These are phyloP conservation scores for Neurospora africana DNA, from an alignment of 495 filamentous ascomycete genomes.

Conservation along the genomic window DNA sequence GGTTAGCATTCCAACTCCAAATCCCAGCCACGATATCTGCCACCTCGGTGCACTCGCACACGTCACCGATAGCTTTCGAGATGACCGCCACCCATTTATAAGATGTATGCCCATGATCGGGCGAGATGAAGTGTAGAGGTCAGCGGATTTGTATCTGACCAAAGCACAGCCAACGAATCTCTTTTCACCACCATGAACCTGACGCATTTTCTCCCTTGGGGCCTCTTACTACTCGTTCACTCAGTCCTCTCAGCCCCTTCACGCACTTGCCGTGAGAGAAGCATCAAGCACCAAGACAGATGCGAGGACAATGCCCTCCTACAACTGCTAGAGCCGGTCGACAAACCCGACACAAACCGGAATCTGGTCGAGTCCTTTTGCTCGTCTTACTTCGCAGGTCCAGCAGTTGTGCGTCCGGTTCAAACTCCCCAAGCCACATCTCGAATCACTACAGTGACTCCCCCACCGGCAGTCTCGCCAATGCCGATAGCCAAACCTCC, in stretches of 20 bases:
- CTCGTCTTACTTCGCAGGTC: background rate
- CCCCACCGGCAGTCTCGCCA: background rate
- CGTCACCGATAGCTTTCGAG: background rate
- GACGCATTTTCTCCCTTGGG: background rate
- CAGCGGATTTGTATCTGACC: background rate
- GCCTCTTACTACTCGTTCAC: background rate
- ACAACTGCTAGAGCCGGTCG: background rate
- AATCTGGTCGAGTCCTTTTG: background rate
- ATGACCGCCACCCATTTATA: background rate
- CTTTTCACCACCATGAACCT: background rate
- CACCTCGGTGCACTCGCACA: background rate
- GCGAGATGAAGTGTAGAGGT: background rate
- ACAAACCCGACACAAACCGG: background rate
- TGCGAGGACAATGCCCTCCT: background rate
- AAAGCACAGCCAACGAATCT: background rate
- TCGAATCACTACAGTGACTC: background rate
- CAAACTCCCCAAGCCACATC: background rate
- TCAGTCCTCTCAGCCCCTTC: background rate
- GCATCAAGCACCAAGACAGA: background rate
- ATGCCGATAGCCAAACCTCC: background rate
- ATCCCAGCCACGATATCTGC: background rate
- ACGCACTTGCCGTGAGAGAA: background rate
- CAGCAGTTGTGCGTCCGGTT: background rate
- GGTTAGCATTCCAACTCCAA: background rate
- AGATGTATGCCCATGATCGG: background rate